These are phyloP conservation scores for Podaxis mareebaensis DNA, from an alignment of 768 basidiomycete species.

Conservation along the genomic window DNA sequence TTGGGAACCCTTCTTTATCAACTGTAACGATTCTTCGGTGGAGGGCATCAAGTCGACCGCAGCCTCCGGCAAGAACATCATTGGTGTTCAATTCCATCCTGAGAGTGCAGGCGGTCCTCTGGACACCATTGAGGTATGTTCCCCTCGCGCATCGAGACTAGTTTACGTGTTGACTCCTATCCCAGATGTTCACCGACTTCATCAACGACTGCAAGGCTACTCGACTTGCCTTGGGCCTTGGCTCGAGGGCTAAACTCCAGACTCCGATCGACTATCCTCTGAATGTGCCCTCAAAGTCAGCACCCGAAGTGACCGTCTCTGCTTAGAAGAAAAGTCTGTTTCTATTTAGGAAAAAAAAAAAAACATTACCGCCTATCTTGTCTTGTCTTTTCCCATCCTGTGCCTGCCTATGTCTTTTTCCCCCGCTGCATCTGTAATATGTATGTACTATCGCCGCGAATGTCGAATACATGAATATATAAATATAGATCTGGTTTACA, in stretches of 20 bases:
- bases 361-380: not conserved
- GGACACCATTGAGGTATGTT: constrained; percentile 90
- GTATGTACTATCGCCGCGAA: not conserved
- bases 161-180: constrained; percentile 5
- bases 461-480: not conserved
- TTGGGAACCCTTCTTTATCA: constrained; percentile 99
- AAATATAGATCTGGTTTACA: not conserved
- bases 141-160: not conserved
- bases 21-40: constrained; percentile 98
- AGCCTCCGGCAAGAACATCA: constrained; percentile 87
- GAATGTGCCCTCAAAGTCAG: constrained; percentile 23
- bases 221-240: constrained; percentile 36
- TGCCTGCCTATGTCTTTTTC: constrained; percentile 3
- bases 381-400: not conserved
- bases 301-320: constrained; percentile 17
- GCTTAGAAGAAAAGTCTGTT: constrained; percentile 13
- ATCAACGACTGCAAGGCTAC: constrained; percentile 73
- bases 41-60: constrained; percentile 96
- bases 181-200: constrained; percentile 93
- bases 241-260: constrained; percentile 16
- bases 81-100: constrained; percentile 99
- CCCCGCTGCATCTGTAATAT: not conserved
- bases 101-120: constrained; percentile 98
- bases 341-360: not conserved
- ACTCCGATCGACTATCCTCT: constrained; percentile 26